phyloP scores from a whole-genome alignment of 2,329 filamentous ascomycete genomes.

The Alternaria brassicae region DNA sequence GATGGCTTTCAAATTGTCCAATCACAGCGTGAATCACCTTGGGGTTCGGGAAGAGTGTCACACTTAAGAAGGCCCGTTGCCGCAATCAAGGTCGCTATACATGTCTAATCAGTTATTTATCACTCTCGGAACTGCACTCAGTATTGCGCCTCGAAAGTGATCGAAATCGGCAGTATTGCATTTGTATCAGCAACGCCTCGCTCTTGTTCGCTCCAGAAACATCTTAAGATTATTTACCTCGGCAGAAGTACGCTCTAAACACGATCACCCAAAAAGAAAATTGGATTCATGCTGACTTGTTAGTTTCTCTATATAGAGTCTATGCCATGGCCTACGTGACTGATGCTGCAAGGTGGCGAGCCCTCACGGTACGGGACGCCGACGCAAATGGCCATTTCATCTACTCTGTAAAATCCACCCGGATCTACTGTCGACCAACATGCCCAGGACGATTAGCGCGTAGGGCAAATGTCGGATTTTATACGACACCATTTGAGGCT shows the following conservation, averaged over 20 bases:
- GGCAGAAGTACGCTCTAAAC: background rate
- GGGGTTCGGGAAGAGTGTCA: background rate
- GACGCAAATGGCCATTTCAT: conserved; percentile 58
- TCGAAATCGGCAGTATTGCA: background rate
- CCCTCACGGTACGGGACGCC: conserved; percentile 55
- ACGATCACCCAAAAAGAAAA: background rate
- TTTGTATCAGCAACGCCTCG: background rate
- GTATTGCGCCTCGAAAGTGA: too few relatives aligned
- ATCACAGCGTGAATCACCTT: conserved; percentile 21
- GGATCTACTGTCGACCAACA: conserved; percentile 67
- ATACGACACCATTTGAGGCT: conserved; percentile 56
- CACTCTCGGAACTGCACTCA: background rate
- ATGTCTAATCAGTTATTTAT: background rate
- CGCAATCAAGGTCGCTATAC: background rate
- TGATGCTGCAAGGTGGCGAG: conserved; percentile 48
- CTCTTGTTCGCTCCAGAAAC: background rate
- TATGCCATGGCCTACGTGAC: conserved; percentile 41
- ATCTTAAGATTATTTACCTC: background rate
- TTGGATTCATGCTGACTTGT: background rate
- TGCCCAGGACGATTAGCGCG: conserved; percentile 67
- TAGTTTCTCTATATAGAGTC: background rate
- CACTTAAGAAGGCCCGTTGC: background rate
- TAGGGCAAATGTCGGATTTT: conserved; percentile 65
- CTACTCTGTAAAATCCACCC: conserved; percentile 64
- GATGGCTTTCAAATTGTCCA: conserved; percentile 33